These are phyloP conservation scores for Pleoardoris graminearum DNA, from an alignment of 2,329 filamentous ascomycete genomes.

Conservation along the genomic window DNA sequence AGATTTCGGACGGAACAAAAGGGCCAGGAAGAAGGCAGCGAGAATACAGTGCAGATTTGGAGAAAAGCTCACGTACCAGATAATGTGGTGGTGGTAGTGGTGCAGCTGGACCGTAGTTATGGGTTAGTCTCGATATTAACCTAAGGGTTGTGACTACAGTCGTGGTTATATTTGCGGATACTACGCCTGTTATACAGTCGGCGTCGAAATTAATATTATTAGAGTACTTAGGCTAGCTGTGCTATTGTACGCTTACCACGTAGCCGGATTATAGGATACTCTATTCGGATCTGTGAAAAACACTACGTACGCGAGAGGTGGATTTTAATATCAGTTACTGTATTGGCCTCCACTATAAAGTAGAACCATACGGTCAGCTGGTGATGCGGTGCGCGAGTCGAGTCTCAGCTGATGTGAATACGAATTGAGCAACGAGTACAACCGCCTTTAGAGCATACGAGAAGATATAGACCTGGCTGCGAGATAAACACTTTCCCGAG, in stretches of 20 bases:
- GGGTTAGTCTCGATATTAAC: not conserved
- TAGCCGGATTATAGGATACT: not conserved
- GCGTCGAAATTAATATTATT: not conserved
- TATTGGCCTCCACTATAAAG: too few species aligned
- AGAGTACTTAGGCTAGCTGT: not conserved
- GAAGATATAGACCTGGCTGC: too few species aligned
- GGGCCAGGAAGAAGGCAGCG: not conserved
- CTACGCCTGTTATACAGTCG: not conserved
- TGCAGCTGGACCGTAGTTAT: not conserved
- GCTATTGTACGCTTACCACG: not conserved
- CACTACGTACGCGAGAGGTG: too few species aligned
- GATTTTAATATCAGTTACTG: too few species aligned
- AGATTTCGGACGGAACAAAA: not conserved
- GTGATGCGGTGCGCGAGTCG: too few species aligned
- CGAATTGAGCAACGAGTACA: too few species aligned
- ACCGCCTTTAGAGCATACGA: too few species aligned
- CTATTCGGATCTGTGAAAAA: constrained; percentile 1
- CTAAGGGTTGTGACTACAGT: not conserved
- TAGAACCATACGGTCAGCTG: too few species aligned
- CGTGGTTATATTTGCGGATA: constrained; percentile 2
- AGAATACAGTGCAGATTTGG: too few species aligned
- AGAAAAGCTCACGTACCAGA: not conserved
- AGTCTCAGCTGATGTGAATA: too few species aligned
- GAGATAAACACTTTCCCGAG: too few species aligned
- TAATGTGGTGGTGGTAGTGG: constrained; percentile 7